Evolutionary conservation across 768 basidiomycete species (phyloP), one percentile per base, ranked within the genome.

Genomic region (Amanita polypyramis): DNA sequence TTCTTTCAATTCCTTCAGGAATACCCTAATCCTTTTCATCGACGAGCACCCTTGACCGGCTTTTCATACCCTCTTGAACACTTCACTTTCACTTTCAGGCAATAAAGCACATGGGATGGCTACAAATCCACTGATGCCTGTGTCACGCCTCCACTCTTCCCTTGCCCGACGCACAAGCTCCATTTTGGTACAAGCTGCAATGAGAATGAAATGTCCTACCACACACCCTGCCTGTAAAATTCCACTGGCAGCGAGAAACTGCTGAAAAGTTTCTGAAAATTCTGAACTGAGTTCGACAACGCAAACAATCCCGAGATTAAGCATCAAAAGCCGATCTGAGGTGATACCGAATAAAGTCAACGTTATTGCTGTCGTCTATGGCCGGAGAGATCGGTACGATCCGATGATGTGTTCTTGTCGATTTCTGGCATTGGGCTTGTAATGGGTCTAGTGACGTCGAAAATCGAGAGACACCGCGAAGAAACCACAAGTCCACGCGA

Each of bases 271-370:
- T 14, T 82, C 71, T 35, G 81, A 79, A 64, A 94, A 97, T 21
- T 87, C 82, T 1, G 80, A 79, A 0, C 80, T 85, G 17, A 96
- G 76, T 57, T 92, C 80, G 45, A 96, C 76, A 4, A 75, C 60
- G 11, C 76, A 71, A 52, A 90, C 76, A 40, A 93, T 59, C 19
- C 89, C 38, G 15, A 94, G 71, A 60, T 92, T 93, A 53, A 56
- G 53, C 23, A 95, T 79, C 4, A 94, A 71, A 3, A 92, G 92
- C 92, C 92, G 97, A 61, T 96, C 94, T 1, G 85, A 86, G n/a
- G 84, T 56, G 36, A 92, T 61, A 40, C 91, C 92, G 54, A 95
- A 93, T 1, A 98, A 72, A 0, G 94, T 96, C 42, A 96, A 72
- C 5, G 94, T 96, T 59, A 98, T 93, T 3, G 89, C 76, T 15